phyloP scores from a whole-genome alignment of 2,329 filamentous ascomycete species.

The Cladobotryum mycophilum region DNA sequence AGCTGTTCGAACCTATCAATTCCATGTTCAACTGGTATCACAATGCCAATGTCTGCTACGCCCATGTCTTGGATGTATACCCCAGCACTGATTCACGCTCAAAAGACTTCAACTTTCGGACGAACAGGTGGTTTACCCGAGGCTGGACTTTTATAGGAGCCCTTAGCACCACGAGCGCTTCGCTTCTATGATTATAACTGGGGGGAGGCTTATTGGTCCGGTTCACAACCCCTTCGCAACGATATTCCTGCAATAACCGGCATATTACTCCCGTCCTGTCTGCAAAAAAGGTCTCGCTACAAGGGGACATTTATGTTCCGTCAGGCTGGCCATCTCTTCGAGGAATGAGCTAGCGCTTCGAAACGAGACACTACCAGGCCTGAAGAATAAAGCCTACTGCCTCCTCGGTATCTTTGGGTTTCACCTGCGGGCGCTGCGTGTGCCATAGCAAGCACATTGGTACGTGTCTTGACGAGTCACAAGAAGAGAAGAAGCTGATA shows the following conservation, averaged over 20 bases:
- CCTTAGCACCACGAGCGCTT: constrained; percentile 40
- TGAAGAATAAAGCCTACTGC: constrained; percentile 21
- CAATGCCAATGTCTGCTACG: constrained; percentile 5
- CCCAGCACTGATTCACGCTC: too few species aligned
- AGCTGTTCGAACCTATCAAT: constrained; percentile 12
- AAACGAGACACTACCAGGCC: constrained; percentile 16
- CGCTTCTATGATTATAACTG: constrained; percentile 26
- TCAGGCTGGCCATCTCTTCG: constrained; percentile 7
- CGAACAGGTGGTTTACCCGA: constrained; percentile 32
- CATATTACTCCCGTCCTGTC: not conserved
- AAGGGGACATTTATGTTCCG: too few species aligned
- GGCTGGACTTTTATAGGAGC: constrained; percentile 59
- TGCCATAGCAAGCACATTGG: too few species aligned
- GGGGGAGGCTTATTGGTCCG: constrained; percentile 19
- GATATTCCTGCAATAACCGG: constrained; percentile 18
- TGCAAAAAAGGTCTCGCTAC: not conserved
- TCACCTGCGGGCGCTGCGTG: too few species aligned
- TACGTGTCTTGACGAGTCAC: too few species aligned
- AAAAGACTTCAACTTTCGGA: not conserved
- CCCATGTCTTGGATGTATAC: not conserved
- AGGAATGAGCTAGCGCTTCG: constrained; percentile 21
- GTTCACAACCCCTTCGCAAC: constrained; percentile 12
- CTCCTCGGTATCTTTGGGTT: constrained; percentile 20
- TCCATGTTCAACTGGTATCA: constrained; percentile 14
- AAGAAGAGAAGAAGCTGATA: too few species aligned